These are phyloP conservation scores for Pseudozyma sp. DNA, from an alignment of 1,284 basidiomycete genomes.

Conservation along the genomic window DNA sequence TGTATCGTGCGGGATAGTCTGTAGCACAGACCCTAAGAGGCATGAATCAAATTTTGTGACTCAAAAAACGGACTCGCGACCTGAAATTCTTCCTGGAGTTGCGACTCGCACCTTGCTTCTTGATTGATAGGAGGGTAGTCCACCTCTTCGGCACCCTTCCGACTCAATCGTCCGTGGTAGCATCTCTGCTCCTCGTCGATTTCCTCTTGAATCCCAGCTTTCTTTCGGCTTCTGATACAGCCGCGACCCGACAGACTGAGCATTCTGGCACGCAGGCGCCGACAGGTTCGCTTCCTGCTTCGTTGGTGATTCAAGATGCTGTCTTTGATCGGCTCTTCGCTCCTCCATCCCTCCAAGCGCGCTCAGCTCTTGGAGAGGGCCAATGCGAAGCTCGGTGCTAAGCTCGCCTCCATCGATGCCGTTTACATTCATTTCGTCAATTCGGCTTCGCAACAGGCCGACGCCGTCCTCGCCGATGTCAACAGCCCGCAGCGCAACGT, in stretches of 20 bases:
- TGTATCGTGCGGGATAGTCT: slow-evolving; percentile 24
- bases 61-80: slow-evolving; percentile 14
- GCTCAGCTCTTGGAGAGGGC: slow-evolving; percentile 77
- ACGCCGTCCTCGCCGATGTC: slow-evolving; percentile 72
- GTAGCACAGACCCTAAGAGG: slow-evolving; percentile 21
- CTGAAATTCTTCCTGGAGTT: slow-evolving; percentile 3
- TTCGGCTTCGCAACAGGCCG: slow-evolving; percentile 72
- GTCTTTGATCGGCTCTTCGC: slow-evolving; percentile 69
- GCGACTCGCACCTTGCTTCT: slow-evolving; percentile 33
- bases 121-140: slow-evolving; percentile 47
- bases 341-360: slow-evolving; percentile 74
- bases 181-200: slow-evolving; percentile 14
- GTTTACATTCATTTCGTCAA: slow-evolving; percentile 89
- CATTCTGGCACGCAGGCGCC: no score
- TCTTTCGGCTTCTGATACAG: no score
- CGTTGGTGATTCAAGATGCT: slow-evolving; percentile 42
- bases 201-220: no score
- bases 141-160: slow-evolving; percentile 46
- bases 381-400: slow-evolving; percentile 70
- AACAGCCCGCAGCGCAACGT: slow-evolving; percentile 73
- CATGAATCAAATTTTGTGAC: slow-evolving; percentile 4
- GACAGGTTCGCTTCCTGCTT: slow-evolving; percentile 4
- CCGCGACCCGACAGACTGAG: no score
- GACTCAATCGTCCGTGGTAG: slow-evolving; percentile 44
- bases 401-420: slow-evolving; percentile 79